These are phyloP conservation scores for Magnaporthiopsis poae DNA, from an alignment of 2,329 filamentous ascomycete species.

Conservation along the genomic window DNA sequence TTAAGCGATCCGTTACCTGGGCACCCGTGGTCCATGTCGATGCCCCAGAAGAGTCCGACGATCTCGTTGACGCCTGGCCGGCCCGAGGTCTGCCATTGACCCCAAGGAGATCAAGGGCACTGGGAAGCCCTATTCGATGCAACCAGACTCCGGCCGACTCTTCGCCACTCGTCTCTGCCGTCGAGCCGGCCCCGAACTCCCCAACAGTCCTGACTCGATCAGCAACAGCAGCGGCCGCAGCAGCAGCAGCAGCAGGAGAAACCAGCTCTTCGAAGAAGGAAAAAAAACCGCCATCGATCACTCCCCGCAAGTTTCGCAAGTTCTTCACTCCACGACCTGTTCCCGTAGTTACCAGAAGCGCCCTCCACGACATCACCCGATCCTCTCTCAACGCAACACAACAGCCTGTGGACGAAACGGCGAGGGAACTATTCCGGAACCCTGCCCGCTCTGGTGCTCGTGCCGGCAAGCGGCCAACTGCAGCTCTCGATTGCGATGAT, in stretches of 20 bases:
- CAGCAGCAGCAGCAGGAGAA: conserved; percentile 3
- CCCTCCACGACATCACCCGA: conserved; percentile 31
- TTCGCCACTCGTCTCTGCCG: background rate
- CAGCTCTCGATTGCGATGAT: background rate
- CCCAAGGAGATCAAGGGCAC: background rate
- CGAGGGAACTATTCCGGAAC: background rate
- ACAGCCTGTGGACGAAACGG: background rate
- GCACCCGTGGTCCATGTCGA: background rate
- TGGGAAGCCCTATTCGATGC: background rate
- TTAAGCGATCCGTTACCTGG: background rate
- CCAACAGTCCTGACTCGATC: conserved; percentile 11
- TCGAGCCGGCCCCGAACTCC: conserved; percentile 10
- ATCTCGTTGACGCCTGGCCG: background rate
- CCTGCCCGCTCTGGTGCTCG: background rate
- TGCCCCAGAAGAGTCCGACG: background rate
- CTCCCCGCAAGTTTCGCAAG: conserved; percentile 41
- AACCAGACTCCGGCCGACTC: background rate
- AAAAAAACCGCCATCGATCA: conserved; percentile 40
- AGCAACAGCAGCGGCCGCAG: background rate
- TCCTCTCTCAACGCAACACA: conserved; percentile 30
- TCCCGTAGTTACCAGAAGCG: conserved; percentile 28
- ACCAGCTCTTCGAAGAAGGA: conserved; percentile 28
- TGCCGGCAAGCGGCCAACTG: background rate
- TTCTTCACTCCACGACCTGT: conserved; percentile 41
- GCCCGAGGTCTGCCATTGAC: background rate